phyloP scores from a whole-genome alignment of 441 rosid genomes.

The Erodium chrysanthum region DNA sequence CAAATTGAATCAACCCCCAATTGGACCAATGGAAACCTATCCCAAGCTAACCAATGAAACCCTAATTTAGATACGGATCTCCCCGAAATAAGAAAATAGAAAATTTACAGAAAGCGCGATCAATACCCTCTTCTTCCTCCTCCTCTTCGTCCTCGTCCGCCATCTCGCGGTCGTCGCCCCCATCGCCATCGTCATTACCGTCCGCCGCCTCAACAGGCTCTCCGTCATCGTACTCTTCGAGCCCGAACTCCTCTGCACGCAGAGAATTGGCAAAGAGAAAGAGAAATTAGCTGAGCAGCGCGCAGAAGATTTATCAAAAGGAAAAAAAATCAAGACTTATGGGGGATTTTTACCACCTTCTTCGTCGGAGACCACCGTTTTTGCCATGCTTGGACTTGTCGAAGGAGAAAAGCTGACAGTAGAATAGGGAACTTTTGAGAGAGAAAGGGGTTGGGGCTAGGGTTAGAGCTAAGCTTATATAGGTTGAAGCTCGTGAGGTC shows the following conservation, averaged over 20 bases:
- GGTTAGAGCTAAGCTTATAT: neutral
- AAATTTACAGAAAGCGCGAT: neutral
- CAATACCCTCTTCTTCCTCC: conserved; percentile 50
- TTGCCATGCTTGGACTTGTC: neutral
- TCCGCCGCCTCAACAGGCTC: conserved; percentile 33
- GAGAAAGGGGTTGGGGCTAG: neutral
- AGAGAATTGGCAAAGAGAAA: neutral
- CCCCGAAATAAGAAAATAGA: neutral
- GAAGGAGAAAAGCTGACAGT: neutral
- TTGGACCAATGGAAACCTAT: neutral
- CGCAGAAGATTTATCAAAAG: neutral
- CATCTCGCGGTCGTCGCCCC: conserved; percentile 30
- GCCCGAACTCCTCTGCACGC: neutral
- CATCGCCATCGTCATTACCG: conserved; percentile 28
- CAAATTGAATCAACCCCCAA: neutral
- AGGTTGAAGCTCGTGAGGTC: neutral
- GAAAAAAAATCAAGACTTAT: neutral
- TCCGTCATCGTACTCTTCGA: conserved; percentile 23
- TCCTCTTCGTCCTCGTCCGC: conserved; percentile 23
- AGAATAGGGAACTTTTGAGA: neutral
- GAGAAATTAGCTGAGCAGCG: neutral
- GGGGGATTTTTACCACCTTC: conserved; percentile 10
- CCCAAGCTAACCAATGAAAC: neutral
- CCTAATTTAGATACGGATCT: neutral
- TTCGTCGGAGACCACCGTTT: conserved; percentile 10